Base-by-base conservation (phyloP, 2,329 filamentous ascomycete species). In the Colletotrichum zoysiae region DNA sequence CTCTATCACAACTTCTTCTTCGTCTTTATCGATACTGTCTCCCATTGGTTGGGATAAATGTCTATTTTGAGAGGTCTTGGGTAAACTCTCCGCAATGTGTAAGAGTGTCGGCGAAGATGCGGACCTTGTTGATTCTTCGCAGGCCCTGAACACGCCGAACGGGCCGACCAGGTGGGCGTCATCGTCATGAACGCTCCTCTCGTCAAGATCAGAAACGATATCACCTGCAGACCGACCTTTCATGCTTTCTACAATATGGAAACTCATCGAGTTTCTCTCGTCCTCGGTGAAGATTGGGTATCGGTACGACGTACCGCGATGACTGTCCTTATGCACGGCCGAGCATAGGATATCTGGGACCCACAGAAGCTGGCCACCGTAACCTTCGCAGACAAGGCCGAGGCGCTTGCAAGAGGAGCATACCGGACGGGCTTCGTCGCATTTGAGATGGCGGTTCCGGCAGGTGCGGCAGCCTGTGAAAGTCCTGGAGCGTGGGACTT, bases 271-370 rank as follows among this genome's bases (percentile, higher is more conserved):
- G 53, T 74, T 72, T 16, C 81, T 77, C 66, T 79, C 77, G 38
- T 75, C 70, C 73, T 80, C 82, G n/a, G 82, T 82, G 71, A 84
- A 83, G 23, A 85, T 76, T 46, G 83, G 83, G 64, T 83, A 82
- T 50, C 84, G 81, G 73, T 82, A 85, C 38, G 77, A 75, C 50
- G 75, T 33, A 60, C 71, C 66, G 12, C 73, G 73, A 30, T 74
- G 73, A 5, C 56, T 65, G 1, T 48, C 40, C 60, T 50, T 57
- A 18, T 30, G 23, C 50, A 64, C 35, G 40, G 44, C 38, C 59
- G 59, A 38, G 63, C 67, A 65, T 76, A 78, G 59, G 76, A 77
- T 71, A 30, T 79, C 76, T 26, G 73, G 74, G 30, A 79, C 74
- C 79, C 79, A 81, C 20, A 79, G 76, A 9, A 81, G 70, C 8